A percentile compares a stretch with the other conserved stretches of the same genome.
phyloP scores from a whole-genome alignment of 1,284 basidiomycete genomes.

The Hypsizygus ulmarius region DNA sequence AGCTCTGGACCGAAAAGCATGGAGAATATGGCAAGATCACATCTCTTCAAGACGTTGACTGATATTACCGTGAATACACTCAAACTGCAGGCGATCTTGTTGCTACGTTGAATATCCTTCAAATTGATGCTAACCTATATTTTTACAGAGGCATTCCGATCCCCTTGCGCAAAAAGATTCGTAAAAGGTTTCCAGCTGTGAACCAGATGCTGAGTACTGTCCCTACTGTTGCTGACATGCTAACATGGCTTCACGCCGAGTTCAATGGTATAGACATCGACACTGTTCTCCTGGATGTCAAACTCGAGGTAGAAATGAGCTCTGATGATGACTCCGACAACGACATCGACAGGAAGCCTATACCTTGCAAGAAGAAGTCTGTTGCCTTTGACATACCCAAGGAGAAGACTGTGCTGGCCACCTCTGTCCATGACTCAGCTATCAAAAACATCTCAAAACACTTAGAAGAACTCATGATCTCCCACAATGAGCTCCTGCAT shows the following conservation, averaged over 20 bases:
- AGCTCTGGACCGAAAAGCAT: conserved; percentile 1
- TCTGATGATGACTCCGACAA: background rate
- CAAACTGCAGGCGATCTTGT: background rate
- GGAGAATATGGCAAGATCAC: background rate
- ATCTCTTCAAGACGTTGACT: background rate
- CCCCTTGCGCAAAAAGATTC: background rate
- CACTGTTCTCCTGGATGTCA: background rate
- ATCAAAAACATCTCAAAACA: too few species aligned
- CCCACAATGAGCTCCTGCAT: too few species aligned
- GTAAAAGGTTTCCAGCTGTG: conserved; percentile 3
- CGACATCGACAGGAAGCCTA: background rate
- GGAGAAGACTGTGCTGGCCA: background rate
- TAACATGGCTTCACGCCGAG: conserved; percentile 5
- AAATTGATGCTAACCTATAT: background rate
- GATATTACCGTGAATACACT: background rate
- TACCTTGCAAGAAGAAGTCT: background rate
- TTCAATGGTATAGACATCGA: conserved; percentile 12
- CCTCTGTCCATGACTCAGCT: background rate
- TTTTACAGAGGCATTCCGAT: conserved; percentile 12
- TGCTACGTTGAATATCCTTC: background rate
- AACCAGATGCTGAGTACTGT: background rate
- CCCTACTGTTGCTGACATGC: conserved; percentile 3
- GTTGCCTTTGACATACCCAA: background rate
- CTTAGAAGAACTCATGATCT: too few species aligned
- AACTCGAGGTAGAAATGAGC: background rate